A percentile compares a stretch with the other conserved stretches of the same genome.
Conservation (phyloP, 2,329 filamentous ascomycete genomes). For the Neofusicoccum kwambonambiense region DNA sequence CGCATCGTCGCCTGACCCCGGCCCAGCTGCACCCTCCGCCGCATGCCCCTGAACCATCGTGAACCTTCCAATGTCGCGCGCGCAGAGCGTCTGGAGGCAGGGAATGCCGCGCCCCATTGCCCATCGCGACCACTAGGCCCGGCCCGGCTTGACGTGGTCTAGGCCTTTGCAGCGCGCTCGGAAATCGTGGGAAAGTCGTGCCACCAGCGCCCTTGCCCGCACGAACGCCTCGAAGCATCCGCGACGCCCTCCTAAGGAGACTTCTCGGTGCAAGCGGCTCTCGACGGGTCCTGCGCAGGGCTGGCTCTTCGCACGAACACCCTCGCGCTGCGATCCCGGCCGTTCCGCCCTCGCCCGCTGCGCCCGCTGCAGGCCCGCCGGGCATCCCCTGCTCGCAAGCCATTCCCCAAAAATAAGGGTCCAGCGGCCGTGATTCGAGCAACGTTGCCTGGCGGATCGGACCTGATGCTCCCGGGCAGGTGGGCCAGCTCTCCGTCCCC, state of each 20-base stretch:
- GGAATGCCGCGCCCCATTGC: not conserved
- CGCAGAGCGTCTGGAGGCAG: not conserved
- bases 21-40: not conserved
- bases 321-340: not conserved
- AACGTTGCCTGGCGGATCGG: slow-evolving; percentile 1
- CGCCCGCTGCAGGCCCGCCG: not conserved
- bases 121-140: slow-evolving; percentile 4
- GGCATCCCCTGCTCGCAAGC: not conserved
- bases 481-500: not conserved
- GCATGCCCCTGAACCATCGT: slow-evolving; percentile 3
- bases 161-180: not conserved
- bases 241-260: slow-evolving; percentile 1
- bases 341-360: not conserved
- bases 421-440: not conserved
- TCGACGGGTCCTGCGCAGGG: not conserved
- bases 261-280: not conserved
- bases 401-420: not conserved
- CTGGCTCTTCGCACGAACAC: not conserved
- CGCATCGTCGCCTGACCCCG: not conserved
- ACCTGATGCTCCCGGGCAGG: not conserved
- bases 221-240: slow-evolving; percentile 4
- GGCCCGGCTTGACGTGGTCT: not conserved
- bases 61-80: not conserved
- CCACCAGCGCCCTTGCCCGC: not conserved
- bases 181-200: slow-evolving; percentile 1